Percentiles rank a stretch among this genome's conserved stretches.
These are phyloP conservation scores for Puya raimondii DNA, from an alignment of 176 grass and related monocot genomes.

Conservation along the genomic window DNA sequence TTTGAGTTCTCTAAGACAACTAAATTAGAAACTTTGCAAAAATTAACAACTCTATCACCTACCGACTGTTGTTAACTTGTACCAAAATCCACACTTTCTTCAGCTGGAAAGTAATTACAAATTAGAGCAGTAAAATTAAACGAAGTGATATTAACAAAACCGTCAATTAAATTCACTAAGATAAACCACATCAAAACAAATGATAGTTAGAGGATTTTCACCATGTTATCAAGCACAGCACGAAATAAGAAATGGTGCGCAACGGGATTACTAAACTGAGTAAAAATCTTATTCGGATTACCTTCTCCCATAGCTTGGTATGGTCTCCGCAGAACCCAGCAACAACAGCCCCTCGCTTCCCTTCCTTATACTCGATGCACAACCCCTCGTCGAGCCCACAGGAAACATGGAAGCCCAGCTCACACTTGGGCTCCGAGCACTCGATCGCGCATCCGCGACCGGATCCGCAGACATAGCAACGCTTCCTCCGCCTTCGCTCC, in stretches of 20 bases:
- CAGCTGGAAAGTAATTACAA: too few relatives aligned
- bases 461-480: constrained; percentile 62
- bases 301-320: constrained; percentile 81
- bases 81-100: too few relatives aligned
- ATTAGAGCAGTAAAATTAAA: too few relatives aligned
- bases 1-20: too few relatives aligned
- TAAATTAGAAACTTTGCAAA: too few relatives aligned
- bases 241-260: neutral
- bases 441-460: constrained; percentile 51
- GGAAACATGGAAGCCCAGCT: constrained; percentile 70
- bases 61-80: too few relatives aligned
- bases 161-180: too few relatives aligned
- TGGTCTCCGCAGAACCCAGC: constrained; percentile 81
- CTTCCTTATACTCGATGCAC: constrained; percentile 65
- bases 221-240: neutral
- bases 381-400: constrained; percentile 55
- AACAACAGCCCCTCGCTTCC: constrained; percentile 47
- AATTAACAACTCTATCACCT: too few relatives aligned
- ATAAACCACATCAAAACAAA: too few relatives aligned
- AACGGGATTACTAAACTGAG: neutral
- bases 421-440: constrained; percentile 79
- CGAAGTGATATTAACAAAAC: too few relatives aligned
- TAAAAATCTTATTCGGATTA: neutral
- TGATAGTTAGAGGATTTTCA: too few relatives aligned
- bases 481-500: constrained; percentile 28